These are phyloP conservation scores for Malus asiatica DNA, from an alignment of 306 rosid genomes.

Conservation along the genomic window DNA sequence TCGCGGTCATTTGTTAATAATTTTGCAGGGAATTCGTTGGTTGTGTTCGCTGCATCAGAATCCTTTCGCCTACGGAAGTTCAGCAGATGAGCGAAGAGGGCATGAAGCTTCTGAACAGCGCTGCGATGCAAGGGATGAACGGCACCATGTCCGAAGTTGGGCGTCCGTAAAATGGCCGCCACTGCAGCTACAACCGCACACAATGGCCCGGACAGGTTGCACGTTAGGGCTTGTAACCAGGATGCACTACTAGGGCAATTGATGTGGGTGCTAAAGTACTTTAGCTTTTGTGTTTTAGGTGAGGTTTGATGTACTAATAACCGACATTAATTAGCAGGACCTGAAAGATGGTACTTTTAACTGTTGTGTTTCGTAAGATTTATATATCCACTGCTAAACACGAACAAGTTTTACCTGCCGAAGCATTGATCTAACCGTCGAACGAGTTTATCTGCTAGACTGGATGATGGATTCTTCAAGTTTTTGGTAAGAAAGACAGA, in stretches of 20 bases:
- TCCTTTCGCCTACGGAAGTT: conserved; percentile 83
- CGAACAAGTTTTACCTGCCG: background rate
- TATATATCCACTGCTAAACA: background rate
- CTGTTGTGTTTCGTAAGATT: background rate
- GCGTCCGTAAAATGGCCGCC: conserved; percentile 1
- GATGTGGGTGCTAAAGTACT: background rate
- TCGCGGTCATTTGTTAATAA: background rate
- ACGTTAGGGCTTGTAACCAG: background rate
- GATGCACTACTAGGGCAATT: background rate
- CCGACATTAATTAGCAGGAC: conserved; percentile 8
- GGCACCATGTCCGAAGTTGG: conserved; percentile 30
- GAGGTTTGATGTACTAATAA: conserved; percentile 13
- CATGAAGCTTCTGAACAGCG: conserved; percentile 85
- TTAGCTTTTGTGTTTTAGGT: conserved; percentile 12
- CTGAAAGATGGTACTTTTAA: background rate
- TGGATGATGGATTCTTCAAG: no score
- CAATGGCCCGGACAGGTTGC: background rate
- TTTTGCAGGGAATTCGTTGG: conserved; percentile 83
- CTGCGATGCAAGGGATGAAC: conserved; percentile 71
- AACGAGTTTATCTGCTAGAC: background rate
- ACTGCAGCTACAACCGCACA: background rate
- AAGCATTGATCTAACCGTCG: background rate
- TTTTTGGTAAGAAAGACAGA: no score
- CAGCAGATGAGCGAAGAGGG: conserved; percentile 97
- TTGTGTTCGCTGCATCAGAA: conserved; percentile 81